Evolutionary conservation across 2,329 filamentous ascomycete genomes (phyloP).

Genomic region (Alternaria metachromatica): DNA sequence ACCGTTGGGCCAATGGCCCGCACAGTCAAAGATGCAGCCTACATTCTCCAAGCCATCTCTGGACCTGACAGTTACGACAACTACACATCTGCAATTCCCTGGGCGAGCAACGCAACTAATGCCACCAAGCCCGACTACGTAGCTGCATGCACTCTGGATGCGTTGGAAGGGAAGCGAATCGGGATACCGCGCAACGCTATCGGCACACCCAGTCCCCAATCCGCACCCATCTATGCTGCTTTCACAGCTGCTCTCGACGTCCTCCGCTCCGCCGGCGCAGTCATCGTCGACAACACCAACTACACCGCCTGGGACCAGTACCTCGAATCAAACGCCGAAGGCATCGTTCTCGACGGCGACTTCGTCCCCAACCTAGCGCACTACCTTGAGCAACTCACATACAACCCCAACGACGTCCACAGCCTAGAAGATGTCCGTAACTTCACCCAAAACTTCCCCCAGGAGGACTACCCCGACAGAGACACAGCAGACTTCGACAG

Average conservation of each 20-base stretch:
- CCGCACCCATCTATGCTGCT: slow-evolving; percentile 54
- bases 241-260: slow-evolving; percentile 64
- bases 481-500: slow-evolving; percentile 65
- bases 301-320: slow-evolving; percentile 61
- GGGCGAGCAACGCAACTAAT: slow-evolving; percentile 44
- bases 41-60: slow-evolving; percentile 65
- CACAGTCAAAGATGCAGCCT: slow-evolving; percentile 65
- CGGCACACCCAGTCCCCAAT: slow-evolving; percentile 37
- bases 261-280: slow-evolving; percentile 64
- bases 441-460: slow-evolving; percentile 61
- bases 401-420: slow-evolving; percentile 64
- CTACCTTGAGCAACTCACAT: slow-evolving; percentile 64
- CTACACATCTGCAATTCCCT: slow-evolving; percentile 65
- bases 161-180: slow-evolving; percentile 65
- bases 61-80: slow-evolving; percentile 62
- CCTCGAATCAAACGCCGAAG: slow-evolving; percentile 49
- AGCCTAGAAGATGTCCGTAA: slow-evolving; percentile 59
- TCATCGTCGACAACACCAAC: slow-evolving; percentile 65
- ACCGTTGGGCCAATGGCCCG: slow-evolving; percentile 65
- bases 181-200: slow-evolving; percentile 69
- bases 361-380: slow-evolving; percentile 63
- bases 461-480: slow-evolving; percentile 67
- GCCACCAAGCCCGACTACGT: slow-evolving; percentile 65
- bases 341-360: slow-evolving; percentile 62
- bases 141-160: slow-evolving; percentile 61